phyloP scores from a whole-genome alignment of 108 stramenopile species.

The Cafeteria roenbergensis region DNA sequence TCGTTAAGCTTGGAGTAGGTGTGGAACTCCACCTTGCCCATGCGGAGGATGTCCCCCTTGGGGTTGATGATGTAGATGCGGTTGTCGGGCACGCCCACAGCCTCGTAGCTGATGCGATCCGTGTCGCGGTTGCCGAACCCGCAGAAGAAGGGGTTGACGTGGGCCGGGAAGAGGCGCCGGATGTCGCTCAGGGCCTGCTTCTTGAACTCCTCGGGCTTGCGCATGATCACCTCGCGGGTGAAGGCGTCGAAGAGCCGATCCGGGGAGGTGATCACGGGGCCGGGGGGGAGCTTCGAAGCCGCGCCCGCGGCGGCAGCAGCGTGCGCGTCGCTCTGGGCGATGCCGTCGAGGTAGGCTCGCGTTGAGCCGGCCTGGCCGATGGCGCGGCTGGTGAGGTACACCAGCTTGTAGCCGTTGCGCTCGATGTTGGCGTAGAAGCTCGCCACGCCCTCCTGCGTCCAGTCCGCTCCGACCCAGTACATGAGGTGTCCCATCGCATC shows the following conservation, averaged over 20 bases:
- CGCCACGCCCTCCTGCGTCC: constrained; percentile 10
- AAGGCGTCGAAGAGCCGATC: constrained; percentile 5
- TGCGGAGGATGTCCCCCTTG: not conserved
- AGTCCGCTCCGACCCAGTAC: not conserved
- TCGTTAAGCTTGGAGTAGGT: not conserved
- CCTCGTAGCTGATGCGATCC: not conserved
- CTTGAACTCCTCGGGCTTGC: constrained; percentile 8
- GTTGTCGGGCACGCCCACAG: not conserved
- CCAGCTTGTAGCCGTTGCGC: not conserved
- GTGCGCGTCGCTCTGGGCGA: not conserved
- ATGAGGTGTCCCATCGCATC: constrained; percentile 2
- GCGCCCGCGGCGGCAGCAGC: not conserved
- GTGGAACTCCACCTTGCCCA: not conserved
- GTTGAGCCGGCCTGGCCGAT: constrained; percentile 2
- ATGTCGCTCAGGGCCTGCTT: not conserved
- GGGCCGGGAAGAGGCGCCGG: not conserved
- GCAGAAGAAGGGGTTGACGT: not conserved
- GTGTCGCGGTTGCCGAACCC: constrained; percentile 13
- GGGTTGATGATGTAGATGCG: constrained; percentile 11
- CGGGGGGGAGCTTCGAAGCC: not conserved
- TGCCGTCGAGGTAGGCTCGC: not conserved
- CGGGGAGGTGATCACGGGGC: constrained; percentile 9
- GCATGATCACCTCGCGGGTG: constrained; percentile 1
- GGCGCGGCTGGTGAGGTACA: constrained; percentile 5
- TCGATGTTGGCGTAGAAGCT: not conserved